phyloP scores from a whole-genome alignment of 2,329 filamentous ascomycete genomes.

The Laburnicola sp. region DNA sequence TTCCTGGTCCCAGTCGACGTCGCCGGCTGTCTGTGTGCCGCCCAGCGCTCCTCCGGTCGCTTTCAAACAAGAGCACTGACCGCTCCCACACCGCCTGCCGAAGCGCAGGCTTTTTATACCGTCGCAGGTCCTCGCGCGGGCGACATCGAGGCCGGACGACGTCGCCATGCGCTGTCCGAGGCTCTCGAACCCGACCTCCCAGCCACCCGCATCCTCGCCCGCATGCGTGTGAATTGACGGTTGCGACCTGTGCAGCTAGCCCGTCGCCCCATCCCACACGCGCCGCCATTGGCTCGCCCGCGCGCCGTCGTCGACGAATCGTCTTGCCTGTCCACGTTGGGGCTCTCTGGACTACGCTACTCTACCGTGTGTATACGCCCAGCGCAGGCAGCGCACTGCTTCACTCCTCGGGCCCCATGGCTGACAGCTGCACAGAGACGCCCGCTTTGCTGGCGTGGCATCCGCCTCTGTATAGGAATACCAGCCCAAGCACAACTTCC shows the following conservation, averaged over 20 bases:
- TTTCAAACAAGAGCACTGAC: constrained; percentile 40
- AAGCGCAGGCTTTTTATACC: constrained; percentile 40
- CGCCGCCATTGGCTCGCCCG: constrained; percentile 39
- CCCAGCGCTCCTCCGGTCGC: constrained; percentile 34
- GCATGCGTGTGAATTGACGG: constrained; percentile 34
- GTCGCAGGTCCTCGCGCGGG: constrained; percentile 36
- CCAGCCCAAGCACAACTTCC: constrained; percentile 10
- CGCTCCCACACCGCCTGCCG: constrained; percentile 44
- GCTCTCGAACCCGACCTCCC: constrained; percentile 35
- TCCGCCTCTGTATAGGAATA: constrained; percentile 29
- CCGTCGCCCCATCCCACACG: constrained; percentile 34
- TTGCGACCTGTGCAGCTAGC: constrained; percentile 38
- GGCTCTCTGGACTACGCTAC: constrained; percentile 28
- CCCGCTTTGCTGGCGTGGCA: constrained; percentile 21
- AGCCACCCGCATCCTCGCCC: constrained; percentile 35
- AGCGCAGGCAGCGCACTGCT: constrained; percentile 24
- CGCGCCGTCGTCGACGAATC: constrained; percentile 35
- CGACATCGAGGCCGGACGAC: constrained; percentile 34
- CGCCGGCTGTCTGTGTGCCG: constrained; percentile 17
- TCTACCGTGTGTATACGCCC: constrained; percentile 18
- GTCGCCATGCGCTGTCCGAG: constrained; percentile 46
- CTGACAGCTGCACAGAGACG: constrained; percentile 35
- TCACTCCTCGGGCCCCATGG: constrained; percentile 13
- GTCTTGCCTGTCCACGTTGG: constrained; percentile 37
- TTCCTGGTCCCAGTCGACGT: too few species aligned